Base-by-base conservation (phyloP, 1,284 basidiomycete genomes). In the Papiliotrema terrestris region DNA sequence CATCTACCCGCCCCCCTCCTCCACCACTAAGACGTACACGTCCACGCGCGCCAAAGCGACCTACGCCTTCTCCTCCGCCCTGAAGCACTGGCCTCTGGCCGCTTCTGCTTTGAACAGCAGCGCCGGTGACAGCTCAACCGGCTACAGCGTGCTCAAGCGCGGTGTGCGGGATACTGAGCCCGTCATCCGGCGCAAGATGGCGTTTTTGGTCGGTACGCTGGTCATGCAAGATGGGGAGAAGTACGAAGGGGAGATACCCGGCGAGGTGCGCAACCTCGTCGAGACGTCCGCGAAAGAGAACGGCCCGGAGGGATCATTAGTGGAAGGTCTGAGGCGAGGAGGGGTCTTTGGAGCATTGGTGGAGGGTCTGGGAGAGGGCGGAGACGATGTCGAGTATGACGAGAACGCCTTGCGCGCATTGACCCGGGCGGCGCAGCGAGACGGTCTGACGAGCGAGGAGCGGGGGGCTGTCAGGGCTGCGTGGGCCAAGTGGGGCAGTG, bases 141-240 rank as follows among this genome's bases (percentile, higher is more conserved):
- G 68, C 22, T 75, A 69, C 58, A 32, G 49, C 0, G 61, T 58
- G 1, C 59, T 77, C 11, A 43, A 49, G 19, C 47, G 54, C 13
- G 71, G 69, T 2, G 62, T 66, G 35, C 45, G 65, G 83, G 93
- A 97, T 73, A 84, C 87, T 2, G 86, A 88, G 55, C 85, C 88
- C 43, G 78, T 80, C 19, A 83, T 97, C 45, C 83, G 91, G 17
- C 81, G 91, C 52, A 98, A 97, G 77, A 81, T 85, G 1, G 84
- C 86, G 0, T 98, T 97, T 78, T 81, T 98, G 19, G 79, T 97
- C 51, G 86, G 84, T 62, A 81, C 86, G 0, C 83, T 97, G 46
- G 82, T 95, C 51, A 79, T 85, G 3, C 89, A 90, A 78, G 79
- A 8, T 68, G 78, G 26, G 82, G 87, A 51, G 62, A 84, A 37